Conservation (phyloP, 805 yeast genomes). For the Zygoascus ofunaensis region DNA sequence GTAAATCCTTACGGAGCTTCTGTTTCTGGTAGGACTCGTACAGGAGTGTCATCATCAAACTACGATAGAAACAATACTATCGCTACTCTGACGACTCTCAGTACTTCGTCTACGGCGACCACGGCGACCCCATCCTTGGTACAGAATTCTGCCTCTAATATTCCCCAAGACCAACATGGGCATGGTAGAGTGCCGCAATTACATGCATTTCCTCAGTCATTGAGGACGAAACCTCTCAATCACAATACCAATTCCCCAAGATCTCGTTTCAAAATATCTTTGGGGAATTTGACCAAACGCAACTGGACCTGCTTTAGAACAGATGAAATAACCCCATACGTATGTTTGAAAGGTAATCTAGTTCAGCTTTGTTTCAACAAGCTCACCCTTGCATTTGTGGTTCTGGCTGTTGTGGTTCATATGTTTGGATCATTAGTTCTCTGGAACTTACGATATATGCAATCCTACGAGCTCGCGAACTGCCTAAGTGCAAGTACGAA, state of each 20-base stretch:
- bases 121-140: too few species aligned
- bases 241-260: too few species aligned
- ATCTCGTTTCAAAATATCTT: too few species aligned
- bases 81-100: slow-evolving; percentile 9
- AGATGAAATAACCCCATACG: slow-evolving; percentile 14
- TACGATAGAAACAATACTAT: neutral
- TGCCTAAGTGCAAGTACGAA: neutral
- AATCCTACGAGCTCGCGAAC: neutral
- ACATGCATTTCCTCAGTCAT: neutral
- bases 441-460: neutral
- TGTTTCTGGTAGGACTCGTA: neutral
- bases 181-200: neutral
- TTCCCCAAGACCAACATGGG: too few species aligned
- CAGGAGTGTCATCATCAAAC: neutral
- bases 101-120: slow-evolving; percentile 14
- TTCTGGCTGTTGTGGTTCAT: slow-evolving; percentile 11
- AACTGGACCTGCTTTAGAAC: slow-evolving; percentile 3
- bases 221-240: neutral
- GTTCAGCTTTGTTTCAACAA: slow-evolving; percentile 15
- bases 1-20: neutral
- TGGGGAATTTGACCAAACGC: too few species aligned
- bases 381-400: slow-evolving; percentile 11
- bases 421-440: slow-evolving; percentile 4
- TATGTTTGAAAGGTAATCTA: slow-evolving; percentile 14
- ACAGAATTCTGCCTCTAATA: too few species aligned